Conservation (phyloP, 2,329 filamentous ascomycete genomes). For the Colletotrichum liaoningense region DNA sequence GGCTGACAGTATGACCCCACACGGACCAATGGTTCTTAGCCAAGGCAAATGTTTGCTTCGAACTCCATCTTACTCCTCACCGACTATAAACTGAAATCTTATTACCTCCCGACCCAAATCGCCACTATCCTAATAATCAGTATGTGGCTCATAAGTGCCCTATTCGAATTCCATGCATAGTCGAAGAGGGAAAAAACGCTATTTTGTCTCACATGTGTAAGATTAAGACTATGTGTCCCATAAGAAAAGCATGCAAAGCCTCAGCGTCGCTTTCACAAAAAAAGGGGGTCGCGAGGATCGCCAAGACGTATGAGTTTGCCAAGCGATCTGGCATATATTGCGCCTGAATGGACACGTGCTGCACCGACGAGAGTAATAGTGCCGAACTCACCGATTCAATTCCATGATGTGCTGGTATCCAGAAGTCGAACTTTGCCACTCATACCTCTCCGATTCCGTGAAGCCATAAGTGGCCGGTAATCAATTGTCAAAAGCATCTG, state of each 20-base stretch:
- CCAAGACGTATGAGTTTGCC: slow-evolving; percentile 23
- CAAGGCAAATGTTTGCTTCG: too few relatives aligned
- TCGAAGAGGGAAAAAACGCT: slow-evolving; percentile 25
- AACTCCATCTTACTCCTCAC: too few relatives aligned
- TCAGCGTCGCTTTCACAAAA: neutral
- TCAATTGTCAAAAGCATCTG: too few relatives aligned
- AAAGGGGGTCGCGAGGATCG: slow-evolving; percentile 34
- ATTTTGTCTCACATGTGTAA: slow-evolving; percentile 44
- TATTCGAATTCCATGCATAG: too few relatives aligned
- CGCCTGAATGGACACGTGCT: slow-evolving; percentile 42
- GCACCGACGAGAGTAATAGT: slow-evolving; percentile 40
- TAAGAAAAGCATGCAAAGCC: slow-evolving; percentile 37
- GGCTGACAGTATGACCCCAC: too few relatives aligned
- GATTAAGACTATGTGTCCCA: slow-evolving; percentile 39
- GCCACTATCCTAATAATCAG: too few relatives aligned
- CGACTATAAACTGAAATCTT: too few relatives aligned
- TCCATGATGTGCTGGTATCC: slow-evolving; percentile 38
- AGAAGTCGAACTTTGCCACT: slow-evolving; percentile 36
- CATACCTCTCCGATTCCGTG: slow-evolving; percentile 34
- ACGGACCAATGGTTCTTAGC: too few relatives aligned
- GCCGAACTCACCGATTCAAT: slow-evolving; percentile 40
- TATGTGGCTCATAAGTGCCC: too few relatives aligned
- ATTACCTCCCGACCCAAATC: too few relatives aligned
- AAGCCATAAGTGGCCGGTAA: neutral
- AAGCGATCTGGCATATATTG: slow-evolving; percentile 23